Percentiles rank a stretch among this genome's conserved stretches.
phyloP scores from a whole-genome alignment of 495 filamentous ascomycete genomes.

The Tirmania nivea region DNA sequence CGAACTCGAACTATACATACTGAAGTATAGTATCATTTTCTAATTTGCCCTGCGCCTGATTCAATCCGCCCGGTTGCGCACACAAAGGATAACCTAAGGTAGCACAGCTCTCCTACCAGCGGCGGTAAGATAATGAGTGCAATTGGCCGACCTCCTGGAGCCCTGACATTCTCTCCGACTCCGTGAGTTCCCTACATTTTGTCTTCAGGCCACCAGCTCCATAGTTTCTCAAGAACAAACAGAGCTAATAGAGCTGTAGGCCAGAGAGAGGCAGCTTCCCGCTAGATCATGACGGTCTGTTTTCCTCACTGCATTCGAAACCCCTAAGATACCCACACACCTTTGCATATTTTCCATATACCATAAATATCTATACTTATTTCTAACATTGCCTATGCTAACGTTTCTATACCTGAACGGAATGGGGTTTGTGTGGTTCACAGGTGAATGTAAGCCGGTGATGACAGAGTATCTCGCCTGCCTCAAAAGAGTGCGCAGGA shows the following conservation, averaged over 20 bases:
- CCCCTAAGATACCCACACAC: not conserved
- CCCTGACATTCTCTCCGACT: slow-evolving; percentile 15
- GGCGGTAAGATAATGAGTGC: slow-evolving; percentile 14
- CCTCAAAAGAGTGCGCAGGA: slow-evolving; percentile 55
- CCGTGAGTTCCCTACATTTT: slow-evolving; percentile 4
- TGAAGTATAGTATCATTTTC: too few species aligned
- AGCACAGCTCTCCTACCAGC: too few species aligned
- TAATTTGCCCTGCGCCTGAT: too few species aligned
- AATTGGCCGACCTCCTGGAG: slow-evolving; percentile 18
- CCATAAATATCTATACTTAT: not conserved
- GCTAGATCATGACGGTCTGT: slow-evolving; percentile 73
- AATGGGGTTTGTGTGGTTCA: not conserved
- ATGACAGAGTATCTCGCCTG: slow-evolving; percentile 69
- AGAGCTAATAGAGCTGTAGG: slow-evolving; percentile 23
- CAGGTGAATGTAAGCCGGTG: slow-evolving; percentile 80
- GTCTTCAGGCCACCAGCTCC: too few species aligned
- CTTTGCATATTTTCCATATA: not conserved
- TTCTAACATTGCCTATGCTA: not conserved
- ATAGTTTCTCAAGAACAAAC: too few species aligned
- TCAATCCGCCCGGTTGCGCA: too few species aligned
- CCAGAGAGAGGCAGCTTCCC: slow-evolving; percentile 93
- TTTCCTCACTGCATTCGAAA: slow-evolving; percentile 4
- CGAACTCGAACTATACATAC: too few species aligned
- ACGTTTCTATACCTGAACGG: not conserved
- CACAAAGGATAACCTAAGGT: too few species aligned